A percentile compares a stretch with the other conserved stretches of the same genome.
phyloP scores from a whole-genome alignment of 2,329 filamentous ascomycete genomes.

The Cladophialophora psammophila region DNA sequence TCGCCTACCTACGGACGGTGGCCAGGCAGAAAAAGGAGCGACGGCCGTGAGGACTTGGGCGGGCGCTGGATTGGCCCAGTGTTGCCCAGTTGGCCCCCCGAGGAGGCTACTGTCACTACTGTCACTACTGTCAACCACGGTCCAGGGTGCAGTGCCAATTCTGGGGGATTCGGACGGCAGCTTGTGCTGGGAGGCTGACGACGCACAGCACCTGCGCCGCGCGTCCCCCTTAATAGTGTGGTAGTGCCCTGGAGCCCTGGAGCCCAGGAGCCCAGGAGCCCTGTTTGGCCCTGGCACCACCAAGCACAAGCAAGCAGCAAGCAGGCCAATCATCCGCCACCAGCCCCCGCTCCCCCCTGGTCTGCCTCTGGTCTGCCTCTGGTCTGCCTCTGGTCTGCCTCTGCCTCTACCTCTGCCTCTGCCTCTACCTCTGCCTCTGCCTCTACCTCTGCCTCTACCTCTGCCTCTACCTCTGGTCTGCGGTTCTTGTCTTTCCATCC shows the following conservation, averaged over 20 bases:
- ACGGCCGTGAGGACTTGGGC: background rate
- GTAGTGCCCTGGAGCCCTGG: background rate
- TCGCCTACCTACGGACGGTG: too few species aligned
- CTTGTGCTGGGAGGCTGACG: constrained; percentile 14
- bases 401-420: background rate
- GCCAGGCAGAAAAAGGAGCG: constrained; percentile 3
- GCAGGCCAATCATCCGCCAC: constrained; percentile 1
- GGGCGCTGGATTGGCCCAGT: constrained; percentile 1
- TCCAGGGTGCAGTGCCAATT: background rate
- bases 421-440: background rate
- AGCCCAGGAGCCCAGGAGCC: background rate
- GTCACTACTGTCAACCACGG: background rate
- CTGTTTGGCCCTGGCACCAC: background rate
- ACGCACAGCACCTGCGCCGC: constrained; percentile 15
- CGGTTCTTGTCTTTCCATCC: background rate
- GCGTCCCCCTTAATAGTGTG: constrained; percentile 7
- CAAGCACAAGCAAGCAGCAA: background rate
- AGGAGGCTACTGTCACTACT: too few species aligned
- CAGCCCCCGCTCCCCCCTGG: background rate
- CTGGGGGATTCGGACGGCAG: constrained; percentile 11
- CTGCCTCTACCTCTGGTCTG: background rate
- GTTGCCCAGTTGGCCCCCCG: background rate
- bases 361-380: background rate
- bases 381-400: background rate
- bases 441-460: background rate